Conservation (phyloP, 257 asterid genomes). For the Eucommia ulmoides region DNA sequence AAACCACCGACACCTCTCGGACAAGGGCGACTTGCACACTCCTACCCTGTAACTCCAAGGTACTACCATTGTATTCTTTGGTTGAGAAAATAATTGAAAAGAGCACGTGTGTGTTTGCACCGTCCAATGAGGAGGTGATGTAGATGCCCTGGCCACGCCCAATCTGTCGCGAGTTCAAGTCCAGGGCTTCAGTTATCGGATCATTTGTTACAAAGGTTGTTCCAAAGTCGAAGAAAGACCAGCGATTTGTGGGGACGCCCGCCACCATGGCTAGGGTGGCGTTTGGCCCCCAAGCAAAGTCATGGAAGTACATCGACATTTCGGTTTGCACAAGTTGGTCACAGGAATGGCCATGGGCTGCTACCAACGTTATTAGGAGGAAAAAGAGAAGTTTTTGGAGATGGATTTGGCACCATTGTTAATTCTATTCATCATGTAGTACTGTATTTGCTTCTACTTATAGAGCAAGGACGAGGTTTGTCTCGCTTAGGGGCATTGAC, state of each 20-base stretch:
- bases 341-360: too few species aligned
- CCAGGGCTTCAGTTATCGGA: not conserved
- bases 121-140: not conserved
- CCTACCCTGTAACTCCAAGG: not conserved
- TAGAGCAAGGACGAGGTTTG: too few species aligned
- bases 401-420: too few species aligned
- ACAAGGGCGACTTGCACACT: not conserved
- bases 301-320: not conserved
- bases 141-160: not conserved
- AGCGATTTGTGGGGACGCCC: not conserved
- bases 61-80: not conserved
- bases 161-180: not conserved
- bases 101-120: not conserved
- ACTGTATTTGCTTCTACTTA: too few species aligned
- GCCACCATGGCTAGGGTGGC: not conserved
- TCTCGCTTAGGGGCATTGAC: too few species aligned
- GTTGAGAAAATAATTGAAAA: not conserved
- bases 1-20: not conserved
- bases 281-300: not conserved
- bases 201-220: not conserved
- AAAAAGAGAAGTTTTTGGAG: too few species aligned
- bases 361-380: too few species aligned
- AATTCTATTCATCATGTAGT: too few species aligned
- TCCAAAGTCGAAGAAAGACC: not conserved
- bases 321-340: not conserved